These are phyloP conservation scores for Sherardia arvensis DNA, from an alignment of 257 asterid species.

Conservation along the genomic window DNA sequence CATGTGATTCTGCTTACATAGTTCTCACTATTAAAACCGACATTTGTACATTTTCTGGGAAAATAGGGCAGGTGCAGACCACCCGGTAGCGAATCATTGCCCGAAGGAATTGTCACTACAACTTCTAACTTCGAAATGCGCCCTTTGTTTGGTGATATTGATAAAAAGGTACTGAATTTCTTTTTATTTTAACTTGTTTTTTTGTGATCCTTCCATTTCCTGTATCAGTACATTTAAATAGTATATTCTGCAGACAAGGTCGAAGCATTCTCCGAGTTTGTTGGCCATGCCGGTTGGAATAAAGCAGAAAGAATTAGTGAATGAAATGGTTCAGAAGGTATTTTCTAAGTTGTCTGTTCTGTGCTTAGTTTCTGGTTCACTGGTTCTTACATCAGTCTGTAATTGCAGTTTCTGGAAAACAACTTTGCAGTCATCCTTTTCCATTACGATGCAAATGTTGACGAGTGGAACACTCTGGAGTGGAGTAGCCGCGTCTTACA, in stretches of 20 bases:
- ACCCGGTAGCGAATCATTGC: conserved; percentile 59
- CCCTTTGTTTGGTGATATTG: conserved; percentile 48
- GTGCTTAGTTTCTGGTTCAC: not conserved
- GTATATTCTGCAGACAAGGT: conserved; percentile 29
- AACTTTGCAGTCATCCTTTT: conserved; percentile 68
- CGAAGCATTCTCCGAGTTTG: conserved; percentile 29
- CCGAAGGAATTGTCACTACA: conserved; percentile 56
- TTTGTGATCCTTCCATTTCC: not conserved
- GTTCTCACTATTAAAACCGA: not conserved
- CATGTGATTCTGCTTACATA: not conserved
- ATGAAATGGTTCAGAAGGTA: conserved; percentile 65
- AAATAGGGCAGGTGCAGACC: conserved; percentile 59
- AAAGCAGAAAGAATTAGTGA: conserved; percentile 52
- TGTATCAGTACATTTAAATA: conserved; percentile 3
- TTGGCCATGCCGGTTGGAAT: conserved; percentile 80
- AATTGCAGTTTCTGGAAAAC: conserved; percentile 54
- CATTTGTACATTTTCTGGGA: not conserved
- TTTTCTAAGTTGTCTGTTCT: not conserved
- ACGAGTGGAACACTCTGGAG: conserved; percentile 55
- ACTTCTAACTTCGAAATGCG: conserved; percentile 67
- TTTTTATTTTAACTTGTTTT: not conserved
- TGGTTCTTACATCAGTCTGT: not conserved
- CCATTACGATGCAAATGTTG: conserved; percentile 72
- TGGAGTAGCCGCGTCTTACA: conserved; percentile 64
- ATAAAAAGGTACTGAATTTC: conserved; percentile 32